Conservation (phyloP, 768 basidiomycete species). For the Tricholoma hemisulphureum region DNA sequence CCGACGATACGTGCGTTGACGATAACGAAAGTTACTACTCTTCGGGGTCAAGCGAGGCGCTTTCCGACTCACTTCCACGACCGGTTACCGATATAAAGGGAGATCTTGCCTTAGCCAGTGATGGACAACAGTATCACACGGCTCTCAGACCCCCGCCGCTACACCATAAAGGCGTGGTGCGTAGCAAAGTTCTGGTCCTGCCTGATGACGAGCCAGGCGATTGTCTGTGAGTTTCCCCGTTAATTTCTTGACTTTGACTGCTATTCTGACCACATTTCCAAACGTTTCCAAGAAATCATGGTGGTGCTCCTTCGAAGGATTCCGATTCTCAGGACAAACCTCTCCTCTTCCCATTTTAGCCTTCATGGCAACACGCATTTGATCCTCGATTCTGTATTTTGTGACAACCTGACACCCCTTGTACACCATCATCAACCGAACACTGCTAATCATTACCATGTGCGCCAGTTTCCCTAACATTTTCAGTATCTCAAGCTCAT, state of each 20-base stretch:
- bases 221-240: constrained; percentile 16
- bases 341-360: constrained; percentile 1
- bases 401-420: too few species aligned
- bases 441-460: too few species aligned
- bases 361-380: too few species aligned
- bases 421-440: too few species aligned
- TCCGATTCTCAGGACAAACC: constrained; percentile 1
- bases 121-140: constrained; percentile 7
- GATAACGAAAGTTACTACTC: constrained; percentile 7
- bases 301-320: neutral
- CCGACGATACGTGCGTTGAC: neutral
- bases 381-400: too few species aligned
- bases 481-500: too few species aligned
- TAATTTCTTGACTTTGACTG: neutral
- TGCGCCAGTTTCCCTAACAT: too few species aligned
- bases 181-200: constrained; percentile 17
- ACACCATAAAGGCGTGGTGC: constrained; percentile 15
- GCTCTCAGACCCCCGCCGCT: constrained; percentile 14
- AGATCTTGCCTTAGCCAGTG: neutral
- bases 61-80: neutral
- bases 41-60: constrained; percentile 6
- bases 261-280: neutral
- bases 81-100: neutral
- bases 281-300: neutral
- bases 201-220: constrained; percentile 16